Evolutionary conservation across 2,329 filamentous ascomycete genomes (phyloP), one percentile per base, ranked within the genome.

Genomic region (Verticillium dahliae): DNA sequence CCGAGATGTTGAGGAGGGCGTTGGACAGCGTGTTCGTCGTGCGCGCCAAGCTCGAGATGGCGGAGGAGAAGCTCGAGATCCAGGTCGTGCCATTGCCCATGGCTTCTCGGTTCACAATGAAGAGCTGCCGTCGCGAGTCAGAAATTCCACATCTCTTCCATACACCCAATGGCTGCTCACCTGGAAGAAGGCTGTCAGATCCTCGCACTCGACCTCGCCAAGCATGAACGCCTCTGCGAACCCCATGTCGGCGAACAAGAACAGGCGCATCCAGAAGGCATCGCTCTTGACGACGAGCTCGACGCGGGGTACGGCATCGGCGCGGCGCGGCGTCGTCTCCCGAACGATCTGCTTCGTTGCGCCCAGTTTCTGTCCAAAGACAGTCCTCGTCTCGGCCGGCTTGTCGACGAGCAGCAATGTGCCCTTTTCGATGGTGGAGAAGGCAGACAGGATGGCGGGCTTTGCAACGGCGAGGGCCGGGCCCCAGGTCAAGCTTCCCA

Each of bases 221-320:
- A 91, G 78, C 87, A 91, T 91, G 69, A 89, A 91, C 34, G 86
- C 84, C 71, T 90, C 86, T 13, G 88, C 85, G 65, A 91, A 90
- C 2, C 89, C 89, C 87, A 91, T 90, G 71, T 91, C 89, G 41
- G 85, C 86, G 69, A 90, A 90, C 34, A 91, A 74, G 56, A 88
- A 80, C 59, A 90, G 73, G 50, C 88, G 81, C 68, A 90, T 81
- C 88, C 88, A 91, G 70, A 91, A 90, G 35, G 85, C 79, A 65
- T 90, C 87, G 67, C 84, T 83, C 69, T 84, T 82, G 9, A 91
- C 81, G 13, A 81, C 77, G 38, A 91, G 73, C 66, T 86, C 81
- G 3, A 85, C 80, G 5, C 75, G 72, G 2, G 78, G 78, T 1
- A 75, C 68, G 2, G 69, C 68, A 59, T 69, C 69, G 13, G 69